Evolutionary conservation across 345 rosid genomes (phyloP), one percentile per base, ranked within the genome.

Genomic region (Melaleuca alternifolia): DNA sequence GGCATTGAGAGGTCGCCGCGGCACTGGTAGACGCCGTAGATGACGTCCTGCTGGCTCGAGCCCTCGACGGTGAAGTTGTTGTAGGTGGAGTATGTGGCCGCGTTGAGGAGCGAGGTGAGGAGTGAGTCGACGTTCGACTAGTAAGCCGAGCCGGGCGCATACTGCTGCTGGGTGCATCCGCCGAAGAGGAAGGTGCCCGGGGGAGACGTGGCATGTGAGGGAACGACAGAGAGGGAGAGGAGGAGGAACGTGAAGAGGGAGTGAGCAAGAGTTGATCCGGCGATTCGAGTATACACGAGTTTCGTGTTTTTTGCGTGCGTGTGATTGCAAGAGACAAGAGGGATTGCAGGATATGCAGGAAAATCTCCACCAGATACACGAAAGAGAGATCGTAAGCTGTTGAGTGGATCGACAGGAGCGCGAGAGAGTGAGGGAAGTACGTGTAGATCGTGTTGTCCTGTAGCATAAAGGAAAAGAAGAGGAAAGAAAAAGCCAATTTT

Each of bases 1-100:
- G 96, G 99, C 96, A 95, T 94, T 44, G 97, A 93, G 65, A 97
- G 95, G 93, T 97, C 99, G 0, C 98, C 98, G 3, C 99, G 96
- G 91, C 99, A 97, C 84, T 97, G 99, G 93, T 93, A 96, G 44
- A 97, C 96, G 46, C 99, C 99, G 85, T 93, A 95, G 13, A 95
- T 92, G 30, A 94, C 91, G 91, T 97, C 98, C 46, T 92, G 91
- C 11, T 95, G 92, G 87, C 89, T 92, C 37, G 99, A 92, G 51
- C 96, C 96, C 90, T 92, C 48, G 85, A 95, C 85, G 90, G 98
- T 97, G 95, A 76, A 95, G 95, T 95, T 95, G 95, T 93, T 96
- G 95, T 95, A 97, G 91, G 99, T 90, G 24, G 95, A 91, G 93
- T 90, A 95, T n/a, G 99, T 91, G 87, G 99, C 99, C 14, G 99